Evolutionary conservation across 2,329 filamentous ascomycete genomes (phyloP), one percentile per base, ranked within the genome.

Genomic region (Trichophyton simii): DNA sequence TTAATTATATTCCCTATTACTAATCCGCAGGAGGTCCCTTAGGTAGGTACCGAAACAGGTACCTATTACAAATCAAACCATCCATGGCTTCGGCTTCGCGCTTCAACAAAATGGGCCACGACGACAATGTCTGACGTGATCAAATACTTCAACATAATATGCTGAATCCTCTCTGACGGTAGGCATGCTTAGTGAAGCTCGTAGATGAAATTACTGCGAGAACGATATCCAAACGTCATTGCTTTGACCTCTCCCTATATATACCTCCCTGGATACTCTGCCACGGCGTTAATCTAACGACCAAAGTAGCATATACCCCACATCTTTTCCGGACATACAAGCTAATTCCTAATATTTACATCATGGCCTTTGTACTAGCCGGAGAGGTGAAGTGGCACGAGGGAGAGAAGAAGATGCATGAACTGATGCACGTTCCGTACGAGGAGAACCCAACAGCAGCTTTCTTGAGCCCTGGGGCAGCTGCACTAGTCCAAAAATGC

Each of bases 331-430:
- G 8, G 11, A 38, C 4, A 38, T 38, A 38, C 11, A 38, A 38
- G 34, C 3, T 38, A 4, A 13, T 38, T 11, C 34, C 8, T 13
- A 38, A 38, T 38, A 38, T 28, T 13, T 13, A 36, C 28, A 20
- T 13, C 36, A 70, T 70, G 68, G 18, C 67, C 2, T 63, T 67
- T 50, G 61, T 69, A 13, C 61, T 71, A 31, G 63, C 65, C 31
- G 65, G 58, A 20, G 64, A 64, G 7, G 57, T 68, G 11, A 64
- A 67, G 46, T 90, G 82, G 78, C 85, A 88, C 71, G 71, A 80
- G 8, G 88, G 88, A 66, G 88, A 92, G 72, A 68, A 77, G 48
- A 78, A 80, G 57, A 82, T 92, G 72, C 87, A 87, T 61, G 71
- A 75, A 15, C 77, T 85, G 3, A 79, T 91, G 62, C 79, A 76